Evolutionary conservation across 2,329 filamentous ascomycete genomes (phyloP), one percentile per base, ranked within the genome.

Genomic region (Bisporella sp.): DNA sequence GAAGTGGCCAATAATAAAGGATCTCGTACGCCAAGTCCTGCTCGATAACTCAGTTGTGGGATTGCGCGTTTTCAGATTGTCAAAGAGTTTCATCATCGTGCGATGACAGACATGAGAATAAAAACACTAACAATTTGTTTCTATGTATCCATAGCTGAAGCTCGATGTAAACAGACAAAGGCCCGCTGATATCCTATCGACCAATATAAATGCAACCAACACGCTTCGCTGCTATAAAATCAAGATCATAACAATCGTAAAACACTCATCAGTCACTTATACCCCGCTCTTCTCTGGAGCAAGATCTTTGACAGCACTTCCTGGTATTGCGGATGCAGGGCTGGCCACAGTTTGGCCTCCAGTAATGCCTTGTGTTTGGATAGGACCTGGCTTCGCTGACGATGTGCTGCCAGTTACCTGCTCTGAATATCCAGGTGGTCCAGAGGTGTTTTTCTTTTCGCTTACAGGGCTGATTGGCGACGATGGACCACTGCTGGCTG

Each of bases 281-380:
- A 28, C 41, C 21, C 44, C n/a, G 40, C 21, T 30, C 9, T 44
- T 46, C 6, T 40, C 48, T 11, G 30, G 13, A 32, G 28, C 29
- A 48, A 33, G 39, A n/a, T 40, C 37, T 21, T 47, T 48, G 13
- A 47, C 29, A 11, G 51, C 50, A 47, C 47, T 54, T 8, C 37
- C 13, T 4, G 58, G 54, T 12, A 49, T 51, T 6, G 47, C 50
- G 32, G 52, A 31, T 4, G 44, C 48, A 6, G 63, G 63, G 46
- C 60, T 63, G 31, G 60, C 47, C 29, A 63, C 58, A 9, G 55
- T 55, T 32, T 59, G 49, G 4, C 45, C 54, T 5, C 60, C 58
- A 13, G 54, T 61, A 7, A 64, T 46, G 2, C 59, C 60, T 12
- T 37, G 6, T 2, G 61, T 64, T 47, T 64, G 59, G n/a, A 61